Evolutionary conservation across 2,329 filamentous ascomycete species (phyloP), one percentile per base, ranked within the genome.

Genomic region (Colletotrichum camelliae): DNA sequence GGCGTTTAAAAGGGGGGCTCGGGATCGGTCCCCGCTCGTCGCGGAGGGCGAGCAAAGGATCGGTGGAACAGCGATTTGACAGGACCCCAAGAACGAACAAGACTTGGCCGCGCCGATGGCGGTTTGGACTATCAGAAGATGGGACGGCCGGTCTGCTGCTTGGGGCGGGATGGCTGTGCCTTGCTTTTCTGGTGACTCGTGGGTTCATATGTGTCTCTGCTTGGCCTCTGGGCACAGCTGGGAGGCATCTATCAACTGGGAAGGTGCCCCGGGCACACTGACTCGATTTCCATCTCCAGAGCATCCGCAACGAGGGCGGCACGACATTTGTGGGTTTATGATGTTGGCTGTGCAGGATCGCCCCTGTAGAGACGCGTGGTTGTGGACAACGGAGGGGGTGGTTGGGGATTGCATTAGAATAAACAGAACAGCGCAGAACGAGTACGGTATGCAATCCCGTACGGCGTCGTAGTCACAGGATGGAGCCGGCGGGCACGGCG

Each of bases 211-310:
- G 33, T 29, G 24, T 75, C 31, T 64, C 69, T 58, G 15, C 18
- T 39, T 7, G 27, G 35, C 39, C 31, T 68, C 73, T 73, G 64
- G 70, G 64, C 52, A 64, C 12, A 57, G 60, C 67, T 70, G 61
- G 48, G 29, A n/a, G 37, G 18, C 35, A 55, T 16, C 29, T 35
- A 39, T 64, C 61, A 62, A 57, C 15, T 55, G 72, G 58, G 61
- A 66, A 60, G 18, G 67, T 74, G 72, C 35, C 37, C 60, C 37
- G 35, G 31, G 61, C 52, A 60, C 57, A 29, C 72, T 75, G 73
- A 75, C 73, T 75, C 70, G 70, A 35, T 52, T 52, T 52, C 27
- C 62, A 58, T 73, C 73, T 72, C 57, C 62, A 75, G 73, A 73
- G 73, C 70, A 75, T 68, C 73, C 73, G 73, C 73, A 72, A 57